Evolutionary conservation across 441 rosid species (phyloP), one percentile per base, ranked within the genome.

Genomic region (Cnidoscolus chayamansa): DNA sequence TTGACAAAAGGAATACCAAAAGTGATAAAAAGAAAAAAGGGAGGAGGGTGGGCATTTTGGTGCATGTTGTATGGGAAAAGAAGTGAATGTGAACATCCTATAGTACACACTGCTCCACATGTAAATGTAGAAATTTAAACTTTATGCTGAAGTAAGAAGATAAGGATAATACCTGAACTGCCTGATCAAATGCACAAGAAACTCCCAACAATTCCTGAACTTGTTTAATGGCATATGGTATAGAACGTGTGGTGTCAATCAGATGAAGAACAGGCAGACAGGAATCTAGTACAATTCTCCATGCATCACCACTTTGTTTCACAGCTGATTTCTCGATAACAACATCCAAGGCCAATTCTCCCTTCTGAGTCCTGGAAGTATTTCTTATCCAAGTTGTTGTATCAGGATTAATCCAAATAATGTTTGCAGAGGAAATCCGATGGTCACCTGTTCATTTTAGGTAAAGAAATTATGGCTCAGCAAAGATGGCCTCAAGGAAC

Each of bases 141-240:
- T 25, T 25, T 25, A 25, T 25, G 25, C 25, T 25, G 25, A 25
- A 25, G 25, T 25, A 25, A 55, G 59, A 25, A 16, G 15, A 57
- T 4, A 10, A 10, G 62, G 15, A 58, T 58, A 13, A 58, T 58
- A 58, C 62, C 62, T 58, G 62, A 58, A 58, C 87, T 57, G 93
- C 96, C 81, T 89, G 97, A 75, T 90, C 96, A 80, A 96, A 93
- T 59, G 96, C 89, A 83, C 93, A 93, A 63, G 98, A 87, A 68
- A 96, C 63, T 30, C 99, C 99, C 65, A 96, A 90, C 82, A 96
- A 65, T 61, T 91, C 92, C 81, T 96, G 91, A 58, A 96, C 88
- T 84, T 96, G 97, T 82, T 93, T 96, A 65, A 91, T 80, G 0
- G 96, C 92, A 80, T 91, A 91, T 2, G 98, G 99, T 47, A 90